Evolutionary conservation across 2,329 filamentous ascomycete species (phyloP), one percentile per base, ranked within the genome.

Genomic region (Neonectria coccinea): DNA sequence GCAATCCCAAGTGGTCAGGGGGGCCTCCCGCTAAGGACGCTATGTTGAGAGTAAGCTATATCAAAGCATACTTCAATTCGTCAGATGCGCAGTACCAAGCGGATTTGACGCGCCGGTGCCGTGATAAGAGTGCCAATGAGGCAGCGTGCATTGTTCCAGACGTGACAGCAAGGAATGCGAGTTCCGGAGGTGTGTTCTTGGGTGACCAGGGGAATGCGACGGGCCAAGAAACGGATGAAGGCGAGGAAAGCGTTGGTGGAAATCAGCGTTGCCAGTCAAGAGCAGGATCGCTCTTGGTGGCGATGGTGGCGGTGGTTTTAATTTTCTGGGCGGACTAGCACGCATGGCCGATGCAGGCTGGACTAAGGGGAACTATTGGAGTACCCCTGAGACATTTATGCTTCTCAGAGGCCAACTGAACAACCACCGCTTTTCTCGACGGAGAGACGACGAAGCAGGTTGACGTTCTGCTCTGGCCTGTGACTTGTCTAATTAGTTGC

Each of bases 31-130:
- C 70, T 0, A 67, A 81, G 36, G 89, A 94, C 71, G 87, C 91
- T 0, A 79, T 84, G 18, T 82, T 92, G 70, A 86, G 84, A 7
- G 83, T 94, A 25, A 86, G 83, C 41, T 93, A 93, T 73, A 85
- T 93, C 62, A 93, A 92, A 76, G 89, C 89, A 0, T 95, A 94
- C 77, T 95, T 94, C 81, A 94, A 94, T 81, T 89, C 89, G 16
- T 89, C 89, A 3, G 70, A 81, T 20, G 67, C 71, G 2, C 39
- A 64, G 4, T 56, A 56, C 36, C 71, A 69, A 50, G 42, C 53
- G 27, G 52, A 52, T 33, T 60, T 53, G 47, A 57, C 42, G 27
- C 56, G 51, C 12, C 50, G 41, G 27, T 76, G 74, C 22, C 45
- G 55, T 11, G 20, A 51, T 20, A 42, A 29, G n/a, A 54, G 67